Base-by-base conservation (phyloP, 2,329 filamentous ascomycete species). In the Bipolaris sorokiniana region DNA sequence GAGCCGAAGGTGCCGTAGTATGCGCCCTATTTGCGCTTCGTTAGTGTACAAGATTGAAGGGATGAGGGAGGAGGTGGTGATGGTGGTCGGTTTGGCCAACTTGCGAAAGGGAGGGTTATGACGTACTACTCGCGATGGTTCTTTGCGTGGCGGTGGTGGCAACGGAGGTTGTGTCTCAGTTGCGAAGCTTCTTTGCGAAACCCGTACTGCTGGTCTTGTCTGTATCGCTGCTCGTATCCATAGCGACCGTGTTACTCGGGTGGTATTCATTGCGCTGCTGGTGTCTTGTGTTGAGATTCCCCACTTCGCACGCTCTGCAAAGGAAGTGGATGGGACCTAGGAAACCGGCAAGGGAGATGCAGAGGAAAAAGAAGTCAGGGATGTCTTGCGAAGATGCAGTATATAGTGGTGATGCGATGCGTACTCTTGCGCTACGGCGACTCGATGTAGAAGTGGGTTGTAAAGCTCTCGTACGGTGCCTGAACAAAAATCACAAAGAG, bases 1-100 rank as follows among this genome's bases (percentile, higher is more conserved):
- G 89, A 83, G 37, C 87, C 86, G 71, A 92, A 92, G 13, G 86
- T 86, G 71, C 86, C 88, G 81, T 92, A 94, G 78, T 93, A 93
- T 45, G 82, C 80, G 48, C 84, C 77, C 59, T 61, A 44, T n/a
- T 26, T 11, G 31, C 31, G 11, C 13, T 10, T 11, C 11, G 54
- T 41, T 38, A 50, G 50, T 42, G 31, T 16, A 22, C 46, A 11
- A 48, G 10, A 28, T 16, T 26, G 15, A 6, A 4, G 7, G 15
- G 33, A 31, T 7, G 33, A 31, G 28, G 28, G 13, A n/a, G 16
- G 41, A 28, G 18, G 31, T 48, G 23, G 23, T 26, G 23, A 26
- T 26, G 23, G 1, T 26, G 26, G 7, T 9, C 2, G 26, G 26
- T 28, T 10, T 28, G 7, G 26, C 26, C 26, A 28, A 28, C 26